Evolutionary conservation across 2,329 filamentous ascomycete genomes (phyloP).

Genomic region (Zarea fungicola): DNA sequence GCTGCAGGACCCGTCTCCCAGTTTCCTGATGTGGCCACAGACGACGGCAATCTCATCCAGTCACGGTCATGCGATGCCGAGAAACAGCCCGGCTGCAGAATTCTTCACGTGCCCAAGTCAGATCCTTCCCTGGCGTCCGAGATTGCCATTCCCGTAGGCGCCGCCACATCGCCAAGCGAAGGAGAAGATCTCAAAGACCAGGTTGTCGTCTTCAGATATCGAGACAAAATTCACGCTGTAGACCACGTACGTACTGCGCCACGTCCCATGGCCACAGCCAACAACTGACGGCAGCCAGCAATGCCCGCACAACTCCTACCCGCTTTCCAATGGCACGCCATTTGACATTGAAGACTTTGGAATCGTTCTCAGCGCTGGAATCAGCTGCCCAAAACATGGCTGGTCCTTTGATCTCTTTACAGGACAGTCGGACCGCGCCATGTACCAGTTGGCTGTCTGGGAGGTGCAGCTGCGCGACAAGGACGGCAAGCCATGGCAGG

Average conservation of each 20-base stretch:
- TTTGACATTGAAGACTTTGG: conserved; percentile 74
- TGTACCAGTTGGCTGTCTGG: conserved; percentile 58
- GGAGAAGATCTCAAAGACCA: conserved; percentile 47
- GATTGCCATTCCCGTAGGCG: conserved; percentile 30
- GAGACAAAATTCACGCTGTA: conserved; percentile 59
- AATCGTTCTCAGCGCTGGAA: conserved; percentile 53
- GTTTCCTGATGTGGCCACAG: conserved; percentile 47
- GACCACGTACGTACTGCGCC: conserved; percentile 53
- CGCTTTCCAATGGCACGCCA: conserved; percentile 55
- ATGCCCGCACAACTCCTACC: conserved; percentile 64
- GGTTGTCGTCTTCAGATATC: conserved; percentile 61
- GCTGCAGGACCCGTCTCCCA: conserved; percentile 49
- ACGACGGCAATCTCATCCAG: conserved; percentile 33
- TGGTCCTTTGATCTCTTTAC: conserved; percentile 68
- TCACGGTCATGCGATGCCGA: conserved; percentile 32
- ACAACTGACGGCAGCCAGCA: conserved; percentile 32
- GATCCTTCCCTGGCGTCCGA: conserved; percentile 32
- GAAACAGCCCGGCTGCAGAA: conserved; percentile 53
- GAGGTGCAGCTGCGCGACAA: conserved; percentile 51
- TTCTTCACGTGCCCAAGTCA: conserved; percentile 45
- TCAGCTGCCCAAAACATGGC: conserved; percentile 63
- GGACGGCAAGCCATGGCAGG: not conserved
- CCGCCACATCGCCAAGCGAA: conserved; percentile 21
- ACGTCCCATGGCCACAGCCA: no score
- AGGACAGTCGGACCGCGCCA: conserved; percentile 55